Evolutionary conservation across 768 basidiomycete genomes (phyloP), one percentile per base, ranked within the genome.

Genomic region (Podaxis pistillaris): DNA sequence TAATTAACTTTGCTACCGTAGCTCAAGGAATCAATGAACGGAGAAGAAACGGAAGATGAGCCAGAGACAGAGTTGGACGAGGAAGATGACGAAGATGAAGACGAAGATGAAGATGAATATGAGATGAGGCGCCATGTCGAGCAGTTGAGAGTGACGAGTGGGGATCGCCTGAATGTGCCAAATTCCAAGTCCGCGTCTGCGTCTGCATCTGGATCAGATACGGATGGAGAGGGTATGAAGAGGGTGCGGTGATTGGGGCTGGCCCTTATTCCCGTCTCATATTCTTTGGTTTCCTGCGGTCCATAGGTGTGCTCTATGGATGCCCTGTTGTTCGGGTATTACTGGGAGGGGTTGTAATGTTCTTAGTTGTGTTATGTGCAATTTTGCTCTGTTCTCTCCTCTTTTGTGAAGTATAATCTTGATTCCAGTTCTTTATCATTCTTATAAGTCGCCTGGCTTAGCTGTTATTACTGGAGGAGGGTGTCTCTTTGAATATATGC

Each of bases 11-110:
- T 44, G 37, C 3, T 6, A n/a, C 17, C 53, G 1, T 56, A 91
- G 91, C 76, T 94, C 62, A 94, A 89, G 71, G 90, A 93, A 70
- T 83, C 90, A 6, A 93, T 93, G 91, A 89, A 90, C 54, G 86
- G 87, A 69, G 85, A 79, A 5, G 88, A 86, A 53, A 83, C 82
- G 2, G 81, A 78, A 47, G 71, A 56, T 15, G 64, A 65, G 17
- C 59, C 40, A 12, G 61, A 62, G 47, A 56, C 61, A 3, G 61
- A 62, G 11, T 19, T 62, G 15, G 64, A 65, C 30, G 69, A 85
- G 13, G 82, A 82, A 13, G 81, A 85, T 17, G 79, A 79, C 17
- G 82, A 86, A 9, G 82, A 86, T 15, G 83, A 84, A n/a, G 70
- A 71, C 28, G 74, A 75, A 36, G 71, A 71, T 28, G n/a, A 7